These are phyloP conservation scores for Ustulina deusta DNA, from an alignment of 2,329 filamentous ascomycete genomes.

Conservation along the genomic window DNA sequence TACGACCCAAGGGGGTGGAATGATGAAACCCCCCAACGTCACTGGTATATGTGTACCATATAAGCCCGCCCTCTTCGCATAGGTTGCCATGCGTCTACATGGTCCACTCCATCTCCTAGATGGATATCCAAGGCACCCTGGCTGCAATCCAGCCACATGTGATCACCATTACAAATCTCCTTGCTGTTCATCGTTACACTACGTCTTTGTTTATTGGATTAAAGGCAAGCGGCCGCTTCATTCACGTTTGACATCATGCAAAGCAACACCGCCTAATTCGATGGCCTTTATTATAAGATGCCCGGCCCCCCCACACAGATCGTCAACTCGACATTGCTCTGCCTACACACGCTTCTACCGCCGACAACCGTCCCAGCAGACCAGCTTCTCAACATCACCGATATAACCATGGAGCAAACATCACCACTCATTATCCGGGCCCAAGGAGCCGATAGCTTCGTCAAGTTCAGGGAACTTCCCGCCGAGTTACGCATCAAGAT, in stretches of 20 bases:
- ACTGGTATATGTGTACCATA: constrained; percentile 3
- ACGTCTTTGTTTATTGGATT: constrained; percentile 26
- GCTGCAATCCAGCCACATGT: constrained; percentile 15
- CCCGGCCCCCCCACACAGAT: constrained; percentile 41
- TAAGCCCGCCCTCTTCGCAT: constrained; percentile 36
- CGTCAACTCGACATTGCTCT: constrained; percentile 38
- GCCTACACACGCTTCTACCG: constrained; percentile 39
- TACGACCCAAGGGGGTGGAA: constrained; percentile 5
- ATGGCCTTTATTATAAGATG: constrained; percentile 41
- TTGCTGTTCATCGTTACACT: constrained; percentile 32
- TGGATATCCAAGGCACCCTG: constrained; percentile 6
- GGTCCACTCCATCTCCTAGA: neutral
- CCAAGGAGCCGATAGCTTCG: constrained; percentile 42
- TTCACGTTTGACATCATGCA: constrained; percentile 40
- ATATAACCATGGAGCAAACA: constrained; percentile 45
- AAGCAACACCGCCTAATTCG: constrained; percentile 32
- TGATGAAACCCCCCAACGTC: constrained; percentile 1
- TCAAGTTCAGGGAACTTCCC: constrained; percentile 49
- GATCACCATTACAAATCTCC: constrained; percentile 27
- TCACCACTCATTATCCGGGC: constrained; percentile 32
- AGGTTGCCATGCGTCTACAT: constrained; percentile 20
- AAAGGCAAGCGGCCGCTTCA: constrained; percentile 24
- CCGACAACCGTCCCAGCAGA: constrained; percentile 41
- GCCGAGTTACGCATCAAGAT: constrained; percentile 52
- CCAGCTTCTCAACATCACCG: constrained; percentile 42